Percentiles rank a stretch among this genome's conserved stretches.
These are phyloP conservation scores for Heterobasidion irregulare DNA, from an alignment of 1,284 basidiomycete species.

Conservation along the genomic window DNA sequence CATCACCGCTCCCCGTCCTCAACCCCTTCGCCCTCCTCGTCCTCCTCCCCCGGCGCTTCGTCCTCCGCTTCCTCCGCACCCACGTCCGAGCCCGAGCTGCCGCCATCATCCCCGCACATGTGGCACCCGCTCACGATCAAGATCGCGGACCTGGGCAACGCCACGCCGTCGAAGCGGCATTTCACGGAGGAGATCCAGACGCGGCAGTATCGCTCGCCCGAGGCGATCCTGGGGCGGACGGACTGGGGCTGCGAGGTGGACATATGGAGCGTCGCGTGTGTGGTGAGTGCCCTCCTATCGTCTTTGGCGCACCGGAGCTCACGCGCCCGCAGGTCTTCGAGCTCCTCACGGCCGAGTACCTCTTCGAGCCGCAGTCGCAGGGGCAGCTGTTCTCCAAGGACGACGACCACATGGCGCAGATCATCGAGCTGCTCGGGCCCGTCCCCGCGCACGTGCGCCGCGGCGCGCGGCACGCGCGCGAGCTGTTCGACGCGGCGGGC, in stretches of 20 bases:
- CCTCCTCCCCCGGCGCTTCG: slow-evolving; percentile 19
- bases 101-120: not conserved
- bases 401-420: slow-evolving; percentile 92
- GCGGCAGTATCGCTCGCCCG: slow-evolving; percentile 85
- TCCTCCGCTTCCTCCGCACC: not conserved
- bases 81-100: not conserved
- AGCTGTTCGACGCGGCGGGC: slow-evolving; percentile 71
- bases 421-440: slow-evolving; percentile 82
- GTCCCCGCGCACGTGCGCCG: slow-evolving; percentile 65
- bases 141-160: slow-evolving; percentile 88
- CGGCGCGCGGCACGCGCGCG: slow-evolving; percentile 77
- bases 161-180: slow-evolving; percentile 75
- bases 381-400: slow-evolving; percentile 84
- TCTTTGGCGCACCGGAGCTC: not conserved
- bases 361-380: slow-evolving; percentile 83
- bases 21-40: slow-evolving; percentile 19
- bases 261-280: slow-evolving; percentile 85
- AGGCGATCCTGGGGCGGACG: slow-evolving; percentile 80
- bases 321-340: slow-evolving; percentile 44
- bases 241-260: slow-evolving; percentile 86
- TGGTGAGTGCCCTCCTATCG: slow-evolving; percentile 31
- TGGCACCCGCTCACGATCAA: slow-evolving; percentile 66
- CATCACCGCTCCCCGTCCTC: slow-evolving; percentile 13
- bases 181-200: slow-evolving; percentile 94
- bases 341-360: slow-evolving; percentile 78